Conservation (phyloP, 1,284 basidiomycete genomes). For the Anthracocystis panici-leucophaei region DNA sequence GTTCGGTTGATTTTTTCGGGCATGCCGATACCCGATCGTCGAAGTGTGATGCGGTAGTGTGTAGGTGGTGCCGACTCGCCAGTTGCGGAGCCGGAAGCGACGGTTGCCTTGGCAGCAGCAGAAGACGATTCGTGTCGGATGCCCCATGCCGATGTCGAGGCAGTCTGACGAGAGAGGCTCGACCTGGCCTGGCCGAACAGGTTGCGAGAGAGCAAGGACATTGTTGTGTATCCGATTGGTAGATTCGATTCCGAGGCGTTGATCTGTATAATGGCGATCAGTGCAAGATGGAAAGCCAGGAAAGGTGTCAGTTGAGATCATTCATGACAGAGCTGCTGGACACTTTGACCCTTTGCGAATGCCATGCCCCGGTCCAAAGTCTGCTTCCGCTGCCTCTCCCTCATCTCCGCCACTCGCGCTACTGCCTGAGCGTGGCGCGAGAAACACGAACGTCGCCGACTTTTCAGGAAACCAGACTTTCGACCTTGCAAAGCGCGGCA, state of each 20-base stretch:
- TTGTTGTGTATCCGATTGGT: not conserved
- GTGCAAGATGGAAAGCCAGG: not conserved
- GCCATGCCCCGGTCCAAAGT: not conserved
- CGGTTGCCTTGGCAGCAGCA: slow-evolving; percentile 19
- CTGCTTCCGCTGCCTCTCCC: not conserved
- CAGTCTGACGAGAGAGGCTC: slow-evolving; percentile 22
- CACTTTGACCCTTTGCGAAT: not conserved
- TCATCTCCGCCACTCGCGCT: not conserved
- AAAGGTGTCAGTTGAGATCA: slow-evolving; percentile 7
- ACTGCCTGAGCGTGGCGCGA: not conserved
- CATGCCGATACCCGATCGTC: slow-evolving; percentile 83
- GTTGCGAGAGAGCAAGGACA: slow-evolving; percentile 47
- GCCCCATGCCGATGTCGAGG: slow-evolving; percentile 36
- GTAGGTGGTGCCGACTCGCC: slow-evolving; percentile 71
- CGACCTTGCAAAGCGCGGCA: slow-evolving; percentile 57
- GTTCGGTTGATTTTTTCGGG: slow-evolving; percentile 80
- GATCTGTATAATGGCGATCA: not conserved
- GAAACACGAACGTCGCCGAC: slow-evolving; percentile 19
- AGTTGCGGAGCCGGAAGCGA: slow-evolving; percentile 25
- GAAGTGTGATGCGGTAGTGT: slow-evolving; percentile 85
- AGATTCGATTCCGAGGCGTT: not conserved
- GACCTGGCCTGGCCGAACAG: slow-evolving; percentile 36
- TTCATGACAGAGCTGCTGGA: not conserved
- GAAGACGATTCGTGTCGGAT: slow-evolving; percentile 47
- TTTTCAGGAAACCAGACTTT: slow-evolving; percentile 59